Percentiles rank a stretch among this genome's conserved stretches.
Conservation (phyloP, 2,329 filamentous ascomycete genomes). For the Calonectria hongkongensis region DNA sequence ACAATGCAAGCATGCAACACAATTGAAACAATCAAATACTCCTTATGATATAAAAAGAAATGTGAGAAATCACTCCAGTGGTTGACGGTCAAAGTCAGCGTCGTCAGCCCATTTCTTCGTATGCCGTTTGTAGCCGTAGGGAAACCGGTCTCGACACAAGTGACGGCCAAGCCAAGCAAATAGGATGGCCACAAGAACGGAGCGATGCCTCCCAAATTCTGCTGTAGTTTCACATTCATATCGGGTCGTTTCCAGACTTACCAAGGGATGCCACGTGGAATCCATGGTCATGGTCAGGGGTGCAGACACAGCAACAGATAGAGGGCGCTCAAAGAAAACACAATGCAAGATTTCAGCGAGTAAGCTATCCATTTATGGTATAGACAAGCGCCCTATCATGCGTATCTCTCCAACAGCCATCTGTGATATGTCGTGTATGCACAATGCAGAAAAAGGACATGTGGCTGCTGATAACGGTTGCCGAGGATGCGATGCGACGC, state of each 20-base stretch:
- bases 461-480: conserved; percentile 15
- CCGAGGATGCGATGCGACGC: background rate
- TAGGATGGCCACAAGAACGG: background rate
- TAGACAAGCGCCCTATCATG: background rate
- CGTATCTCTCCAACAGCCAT: background rate
- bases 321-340: background rate
- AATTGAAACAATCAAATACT: background rate
- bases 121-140: background rate
- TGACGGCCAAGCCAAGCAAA: background rate
- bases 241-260: background rate
- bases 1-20: background rate
- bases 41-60: background rate
- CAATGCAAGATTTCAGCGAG: background rate
- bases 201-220: background rate
- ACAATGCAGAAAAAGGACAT: background rate
- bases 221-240: background rate
- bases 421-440: background rate
- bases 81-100: too few species aligned
- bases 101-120: background rate
- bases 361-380: conserved; percentile 12
- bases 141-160: background rate
- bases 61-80: too few species aligned
- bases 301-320: background rate
- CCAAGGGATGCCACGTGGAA: background rate
- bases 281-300: background rate